Conservation (phyloP, 1,284 basidiomycete genomes). For the Kalmanozyma brasiliensis region DNA sequence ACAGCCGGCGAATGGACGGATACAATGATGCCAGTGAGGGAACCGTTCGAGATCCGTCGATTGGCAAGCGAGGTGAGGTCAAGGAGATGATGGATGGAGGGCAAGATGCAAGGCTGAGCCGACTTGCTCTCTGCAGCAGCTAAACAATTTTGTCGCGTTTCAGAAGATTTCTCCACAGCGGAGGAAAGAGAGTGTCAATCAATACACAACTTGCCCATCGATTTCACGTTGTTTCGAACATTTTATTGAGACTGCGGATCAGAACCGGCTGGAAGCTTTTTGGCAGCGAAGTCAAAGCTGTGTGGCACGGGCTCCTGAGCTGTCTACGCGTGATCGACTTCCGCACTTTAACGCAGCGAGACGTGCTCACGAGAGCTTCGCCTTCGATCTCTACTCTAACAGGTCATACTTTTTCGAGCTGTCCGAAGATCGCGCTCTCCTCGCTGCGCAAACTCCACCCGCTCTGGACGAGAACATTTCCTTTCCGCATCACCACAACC, state of each 20-base stretch:
- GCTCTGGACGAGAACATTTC: slow-evolving; percentile 1
- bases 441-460: too few species aligned
- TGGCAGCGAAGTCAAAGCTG: not conserved
- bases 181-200: slow-evolving; percentile 9
- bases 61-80: not conserved
- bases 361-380: too few species aligned
- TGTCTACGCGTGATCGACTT: slow-evolving; percentile 21
- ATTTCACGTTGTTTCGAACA: too few species aligned
- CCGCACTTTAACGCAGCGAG: too few species aligned
- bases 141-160: slow-evolving; percentile 2
- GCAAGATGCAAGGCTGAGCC: slow-evolving; percentile 1
- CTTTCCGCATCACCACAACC: slow-evolving; percentile 5
- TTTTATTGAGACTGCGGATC: too few species aligned
- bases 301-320: slow-evolving; percentile 7
- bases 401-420: not conserved
- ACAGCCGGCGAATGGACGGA: not conserved
- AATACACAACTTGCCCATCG: slow-evolving; percentile 1
- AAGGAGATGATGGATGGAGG: slow-evolving; percentile 1
- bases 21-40: too few species aligned
- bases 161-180: slow-evolving; percentile 19
- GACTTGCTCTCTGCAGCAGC: not conserved
- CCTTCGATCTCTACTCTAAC: slow-evolving; percentile 24
- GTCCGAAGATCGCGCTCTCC: slow-evolving; percentile 17
- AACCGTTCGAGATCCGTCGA: too few species aligned
- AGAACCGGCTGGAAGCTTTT: too few species aligned